A percentile compares a stretch with the other conserved stretches of the same genome.
These are phyloP conservation scores for Dendrocalamus latiflorus DNA, from an alignment of 202 grass and related monocot genomes.

Conservation along the genomic window DNA sequence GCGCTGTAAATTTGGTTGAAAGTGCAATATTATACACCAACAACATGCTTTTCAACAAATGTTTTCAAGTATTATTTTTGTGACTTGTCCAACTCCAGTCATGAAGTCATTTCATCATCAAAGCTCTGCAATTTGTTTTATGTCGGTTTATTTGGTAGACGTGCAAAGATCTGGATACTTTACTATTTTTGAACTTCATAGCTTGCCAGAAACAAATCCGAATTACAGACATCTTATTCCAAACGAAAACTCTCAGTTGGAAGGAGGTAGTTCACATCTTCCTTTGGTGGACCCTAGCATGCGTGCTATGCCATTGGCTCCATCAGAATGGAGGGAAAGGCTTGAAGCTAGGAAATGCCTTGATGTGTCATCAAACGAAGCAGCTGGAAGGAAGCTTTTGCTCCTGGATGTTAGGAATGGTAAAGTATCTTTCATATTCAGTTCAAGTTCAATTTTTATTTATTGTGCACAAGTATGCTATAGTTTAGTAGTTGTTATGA, in stretches of 20 bases:
- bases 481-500: not conserved
- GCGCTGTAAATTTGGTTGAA: too few relatives aligned
- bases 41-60: not conserved
- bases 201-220: not conserved
- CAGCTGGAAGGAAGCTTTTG: conserved; percentile 45
- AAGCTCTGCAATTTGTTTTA: not conserved
- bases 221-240: conserved; percentile 21
- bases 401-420: conserved; percentile 94
- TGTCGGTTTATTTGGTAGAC: not conserved
- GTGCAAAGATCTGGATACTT: not conserved
- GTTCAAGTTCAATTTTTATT: not conserved
- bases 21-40: not conserved
- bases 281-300: conserved; percentile 64
- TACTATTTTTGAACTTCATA: not conserved
- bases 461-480: not conserved
- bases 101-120: not conserved
- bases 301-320: conserved; percentile 67
- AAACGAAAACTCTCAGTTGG: conserved; percentile 56
- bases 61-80: not conserved
- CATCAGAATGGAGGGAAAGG: conserved; percentile 68
- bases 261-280: conserved; percentile 84
- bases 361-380: conserved; percentile 20
- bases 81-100: not conserved
- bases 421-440: conserved; percentile 21
- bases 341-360: conserved; percentile 48